A percentile compares a stretch with the other conserved stretches of the same genome.
These are phyloP conservation scores for Solanum paucissectum DNA, from an alignment of 257 asterid species.

Conservation along the genomic window DNA sequence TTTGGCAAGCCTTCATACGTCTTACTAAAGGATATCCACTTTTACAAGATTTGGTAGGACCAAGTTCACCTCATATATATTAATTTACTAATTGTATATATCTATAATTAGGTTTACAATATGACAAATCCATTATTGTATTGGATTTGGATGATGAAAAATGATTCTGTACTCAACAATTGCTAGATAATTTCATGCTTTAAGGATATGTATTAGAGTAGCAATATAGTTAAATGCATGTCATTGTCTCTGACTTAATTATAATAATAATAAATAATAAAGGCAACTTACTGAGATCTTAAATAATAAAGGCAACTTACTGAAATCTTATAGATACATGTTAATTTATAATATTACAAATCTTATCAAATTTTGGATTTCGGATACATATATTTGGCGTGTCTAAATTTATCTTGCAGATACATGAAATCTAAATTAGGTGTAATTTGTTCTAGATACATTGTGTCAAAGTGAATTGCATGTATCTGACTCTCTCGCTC, in stretches of 20 bases:
- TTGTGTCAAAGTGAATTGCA: neutral
- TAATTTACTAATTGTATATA: neutral
- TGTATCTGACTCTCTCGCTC: neutral
- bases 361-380: neutral
- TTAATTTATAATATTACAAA: no score
- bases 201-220: neutral
- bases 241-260: neutral
- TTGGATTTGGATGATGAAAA: neutral
- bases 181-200: neutral
- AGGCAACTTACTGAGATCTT: neutral
- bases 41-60: slow-evolving; percentile 9
- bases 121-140: neutral
- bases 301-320: neutral
- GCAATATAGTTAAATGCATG: neutral
- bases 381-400: neutral
- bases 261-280: neutral
- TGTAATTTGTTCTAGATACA: no score
- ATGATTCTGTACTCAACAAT: neutral
- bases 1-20: neutral
- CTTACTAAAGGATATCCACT: neutral
- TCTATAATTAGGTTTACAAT: neutral
- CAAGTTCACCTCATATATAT: neutral
- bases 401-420: neutral
- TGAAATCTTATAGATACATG: neutral
- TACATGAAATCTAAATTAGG: no score